These are phyloP conservation scores for Neurospora sp. DNA, from an alignment of 495 filamentous ascomycete species.

Conservation along the genomic window DNA sequence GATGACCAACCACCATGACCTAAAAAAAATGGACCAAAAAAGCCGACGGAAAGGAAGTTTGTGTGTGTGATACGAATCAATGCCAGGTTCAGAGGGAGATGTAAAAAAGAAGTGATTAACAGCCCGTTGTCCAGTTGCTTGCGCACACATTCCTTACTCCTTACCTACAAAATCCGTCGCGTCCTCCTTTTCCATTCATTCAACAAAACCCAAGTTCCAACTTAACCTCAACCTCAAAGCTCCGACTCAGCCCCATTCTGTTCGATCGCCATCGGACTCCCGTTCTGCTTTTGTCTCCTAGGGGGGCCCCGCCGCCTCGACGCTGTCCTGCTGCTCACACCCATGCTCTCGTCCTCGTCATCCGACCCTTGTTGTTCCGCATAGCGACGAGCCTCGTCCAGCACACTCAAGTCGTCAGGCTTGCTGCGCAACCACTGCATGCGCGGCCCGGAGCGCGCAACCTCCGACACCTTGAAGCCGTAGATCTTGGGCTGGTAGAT, in stretches of 20 bases:
- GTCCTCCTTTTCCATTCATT: neutral
- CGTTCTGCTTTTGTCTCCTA: constrained; percentile 26
- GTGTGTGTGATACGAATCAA: neutral
- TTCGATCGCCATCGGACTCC: constrained; percentile 45
- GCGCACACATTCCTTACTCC: neutral
- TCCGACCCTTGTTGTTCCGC: constrained; percentile 37
- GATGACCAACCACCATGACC: too few relatives aligned
- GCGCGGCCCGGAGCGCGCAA: constrained; percentile 74
- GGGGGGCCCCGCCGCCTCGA: constrained; percentile 26
- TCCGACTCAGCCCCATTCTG: constrained; percentile 40
- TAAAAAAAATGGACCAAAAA: neutral
- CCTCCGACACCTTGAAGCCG: constrained; percentile 85
- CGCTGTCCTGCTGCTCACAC: constrained; percentile 25
- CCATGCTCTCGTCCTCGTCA: constrained; percentile 39
- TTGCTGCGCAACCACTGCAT: constrained; percentile 94
- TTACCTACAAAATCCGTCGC: neutral
- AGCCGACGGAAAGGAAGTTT: neutral
- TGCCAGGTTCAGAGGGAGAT: neutral
- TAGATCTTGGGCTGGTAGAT: constrained; percentile 96
- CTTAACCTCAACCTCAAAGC: constrained; percentile 16
- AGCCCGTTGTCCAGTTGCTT: neutral
- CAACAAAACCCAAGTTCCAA: neutral
- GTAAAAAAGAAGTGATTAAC: neutral
- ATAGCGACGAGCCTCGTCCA: constrained; percentile 66
- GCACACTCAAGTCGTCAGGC: constrained; percentile 63